phyloP scores from a whole-genome alignment of 352 stramenopile species.

The Phytophthora agathidicida region DNA sequence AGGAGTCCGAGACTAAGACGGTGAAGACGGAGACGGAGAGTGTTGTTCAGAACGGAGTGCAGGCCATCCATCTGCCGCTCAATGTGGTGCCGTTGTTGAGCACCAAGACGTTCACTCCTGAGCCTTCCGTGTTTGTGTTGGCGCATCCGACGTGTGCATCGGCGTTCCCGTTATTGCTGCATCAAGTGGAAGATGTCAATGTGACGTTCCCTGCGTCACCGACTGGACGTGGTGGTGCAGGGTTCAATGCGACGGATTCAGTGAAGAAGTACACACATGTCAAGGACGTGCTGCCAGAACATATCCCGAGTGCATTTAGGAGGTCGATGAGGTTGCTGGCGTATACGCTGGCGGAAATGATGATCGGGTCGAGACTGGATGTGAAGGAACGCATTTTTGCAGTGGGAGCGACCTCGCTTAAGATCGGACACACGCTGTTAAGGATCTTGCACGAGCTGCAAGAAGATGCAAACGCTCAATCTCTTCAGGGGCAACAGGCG shows the following conservation, averaged over 20 bases:
- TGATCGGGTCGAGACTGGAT: slow-evolving; percentile 54
- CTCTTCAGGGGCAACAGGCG: slow-evolving; percentile 45
- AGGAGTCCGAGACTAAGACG: slow-evolving; percentile 13
- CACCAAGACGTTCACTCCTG: slow-evolving; percentile 35
- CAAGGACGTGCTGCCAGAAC: slow-evolving; percentile 65
- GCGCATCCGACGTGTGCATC: slow-evolving; percentile 66
- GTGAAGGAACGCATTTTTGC: slow-evolving; percentile 76
- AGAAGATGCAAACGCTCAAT: slow-evolving; percentile 45
- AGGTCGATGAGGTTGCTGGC: slow-evolving; percentile 71
- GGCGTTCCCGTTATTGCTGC: slow-evolving; percentile 75
- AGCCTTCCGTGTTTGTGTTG: slow-evolving; percentile 79
- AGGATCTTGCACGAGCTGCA: slow-evolving; percentile 65
- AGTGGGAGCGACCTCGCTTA: slow-evolving; percentile 72
- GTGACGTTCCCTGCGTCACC: slow-evolving; percentile 9
- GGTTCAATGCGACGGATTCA: slow-evolving; percentile 4
- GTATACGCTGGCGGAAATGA: slow-evolving; percentile 64
- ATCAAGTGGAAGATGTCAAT: slow-evolving; percentile 39
- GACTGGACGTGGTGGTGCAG: slow-evolving; percentile 4
- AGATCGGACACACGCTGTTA: slow-evolving; percentile 80
- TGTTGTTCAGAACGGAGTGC: slow-evolving; percentile 25
- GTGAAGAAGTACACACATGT: slow-evolving; percentile 55
- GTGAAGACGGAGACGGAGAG: neutral
- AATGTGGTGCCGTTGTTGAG: slow-evolving; percentile 61
- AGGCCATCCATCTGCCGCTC: slow-evolving; percentile 62
- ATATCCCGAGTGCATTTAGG: slow-evolving; percentile 69